A percentile compares a stretch with the other conserved stretches of the same genome.
Evolutionary conservation across 2,329 filamentous ascomycete species (phyloP).

Genomic region (Pestalotiopsis sp.): DNA sequence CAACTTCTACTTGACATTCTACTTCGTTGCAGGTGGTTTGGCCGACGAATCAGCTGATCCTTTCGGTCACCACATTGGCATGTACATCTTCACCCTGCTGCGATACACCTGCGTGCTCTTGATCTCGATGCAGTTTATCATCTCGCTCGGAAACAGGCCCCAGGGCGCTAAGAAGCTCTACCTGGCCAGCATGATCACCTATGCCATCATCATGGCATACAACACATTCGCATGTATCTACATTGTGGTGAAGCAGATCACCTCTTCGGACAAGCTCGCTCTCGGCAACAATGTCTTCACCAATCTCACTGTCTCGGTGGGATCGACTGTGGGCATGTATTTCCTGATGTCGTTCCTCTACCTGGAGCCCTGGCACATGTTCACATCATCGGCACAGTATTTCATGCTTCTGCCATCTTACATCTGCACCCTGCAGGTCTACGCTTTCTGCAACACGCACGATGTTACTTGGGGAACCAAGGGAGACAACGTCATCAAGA

Average conservation of each 20-base stretch:
- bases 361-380: conserved; percentile 98
- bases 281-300: conserved; percentile 91
- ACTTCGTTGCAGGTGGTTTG: conserved; percentile 92
- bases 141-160: conserved; percentile 93
- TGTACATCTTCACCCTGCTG: conserved; percentile 83
- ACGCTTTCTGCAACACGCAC: conserved; percentile 99
- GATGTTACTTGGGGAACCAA: conserved; percentile 99
- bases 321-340: conserved; percentile 90
- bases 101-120: conserved; percentile 85
- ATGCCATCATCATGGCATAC: conserved; percentile 92
- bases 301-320: conserved; percentile 88
- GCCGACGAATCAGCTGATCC: conserved; percentile 81
- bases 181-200: conserved; percentile 84
- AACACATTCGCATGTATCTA: conserved; percentile 88
- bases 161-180: conserved; percentile 95
- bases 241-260: conserved; percentile 83
- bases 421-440: conserved; percentile 96
- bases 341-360: conserved; percentile 97
- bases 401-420: conserved; percentile 90
- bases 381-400: conserved; percentile 89
- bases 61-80: conserved; percentile 85
- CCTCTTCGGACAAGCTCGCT: conserved; percentile 49
- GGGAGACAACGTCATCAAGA: conserved; percentile 93
- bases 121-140: conserved; percentile 93
- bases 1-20: conserved; percentile 99